Percentiles rank a stretch among this genome's conserved stretches.
phyloP scores from a whole-genome alignment of 495 filamentous ascomycete species.

The Xylaria nigripes region DNA sequence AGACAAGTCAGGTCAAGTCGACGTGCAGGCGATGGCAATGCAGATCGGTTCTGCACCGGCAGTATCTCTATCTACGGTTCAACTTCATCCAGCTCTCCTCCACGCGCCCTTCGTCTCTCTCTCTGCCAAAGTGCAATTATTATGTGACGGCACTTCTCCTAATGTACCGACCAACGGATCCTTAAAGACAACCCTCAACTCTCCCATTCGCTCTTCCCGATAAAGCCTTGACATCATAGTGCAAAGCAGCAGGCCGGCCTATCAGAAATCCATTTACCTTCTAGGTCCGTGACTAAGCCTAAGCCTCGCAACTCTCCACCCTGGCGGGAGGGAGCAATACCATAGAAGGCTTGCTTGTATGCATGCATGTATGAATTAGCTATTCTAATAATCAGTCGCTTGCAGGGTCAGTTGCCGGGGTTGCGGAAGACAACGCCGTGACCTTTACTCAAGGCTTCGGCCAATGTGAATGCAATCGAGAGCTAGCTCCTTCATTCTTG shows the following conservation, averaged over 20 bases:
- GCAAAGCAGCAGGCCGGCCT: neutral
- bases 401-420: neutral
- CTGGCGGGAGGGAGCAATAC: neutral
- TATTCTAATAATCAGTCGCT: neutral
- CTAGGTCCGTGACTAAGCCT: neutral
- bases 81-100: neutral
- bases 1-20: neutral
- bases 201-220: neutral
- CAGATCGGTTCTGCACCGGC: neutral
- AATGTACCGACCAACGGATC: neutral
- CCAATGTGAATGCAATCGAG: slow-evolving; percentile 1
- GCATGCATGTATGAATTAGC: neutral
- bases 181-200: neutral
- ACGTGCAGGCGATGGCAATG: slow-evolving; percentile 4
- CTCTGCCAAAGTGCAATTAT: neutral
- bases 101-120: neutral
- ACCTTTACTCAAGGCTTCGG: neutral
- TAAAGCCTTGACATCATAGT: neutral
- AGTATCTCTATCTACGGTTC: slow-evolving; percentile 11
- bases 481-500: neutral
- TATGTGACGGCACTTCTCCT: neutral
- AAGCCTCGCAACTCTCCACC: neutral
- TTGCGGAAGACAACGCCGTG: neutral
- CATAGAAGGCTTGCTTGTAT: neutral
- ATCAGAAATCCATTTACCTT: slow-evolving; percentile 7